Conservation (phyloP, 805 yeast species). For the Yarrowia phangngaensis region DNA sequence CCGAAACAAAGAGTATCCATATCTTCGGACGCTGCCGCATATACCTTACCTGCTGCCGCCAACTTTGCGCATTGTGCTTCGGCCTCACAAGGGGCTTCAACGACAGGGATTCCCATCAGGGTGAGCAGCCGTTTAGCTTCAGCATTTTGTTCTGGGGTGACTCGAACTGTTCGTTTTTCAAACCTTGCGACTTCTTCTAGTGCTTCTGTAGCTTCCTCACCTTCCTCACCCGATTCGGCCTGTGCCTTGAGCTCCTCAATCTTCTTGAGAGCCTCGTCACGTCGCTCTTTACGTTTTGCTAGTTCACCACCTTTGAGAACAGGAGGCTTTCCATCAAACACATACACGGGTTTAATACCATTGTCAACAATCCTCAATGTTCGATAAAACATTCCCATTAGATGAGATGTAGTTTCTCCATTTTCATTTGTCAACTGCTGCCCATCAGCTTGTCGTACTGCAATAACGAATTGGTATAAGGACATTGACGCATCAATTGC, state of each 20-base stretch:
- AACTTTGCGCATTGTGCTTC: conserved; percentile 97
- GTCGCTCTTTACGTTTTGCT: conserved; percentile 72
- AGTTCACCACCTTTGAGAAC: conserved; percentile 88
- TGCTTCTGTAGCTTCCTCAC: conserved; percentile 51
- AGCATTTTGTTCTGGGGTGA: conserved; percentile 84
- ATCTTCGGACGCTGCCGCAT: conserved; percentile 97
- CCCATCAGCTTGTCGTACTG: conserved; percentile 97
- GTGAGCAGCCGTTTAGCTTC: conserved; percentile 79
- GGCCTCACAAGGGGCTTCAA: conserved; percentile 96
- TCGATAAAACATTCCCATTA: conserved; percentile 95
- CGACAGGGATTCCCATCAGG: conserved; percentile 93
- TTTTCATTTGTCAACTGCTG: conserved; percentile 79
- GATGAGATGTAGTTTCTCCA: conserved; percentile 87
- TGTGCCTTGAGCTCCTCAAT: conserved; percentile 63
- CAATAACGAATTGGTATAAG: conserved; percentile 88
- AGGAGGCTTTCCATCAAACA: conserved; percentile 98
- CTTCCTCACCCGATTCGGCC: conserved; percentile 12
- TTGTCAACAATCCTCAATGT: conserved; percentile 84
- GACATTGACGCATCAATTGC: conserved; percentile 92
- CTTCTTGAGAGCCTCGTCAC: conserved; percentile 78
- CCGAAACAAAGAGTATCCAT: conserved; percentile 96
- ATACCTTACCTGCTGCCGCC: conserved; percentile 85
- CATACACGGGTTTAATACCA: conserved; percentile 95
- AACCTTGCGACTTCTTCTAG: conserved; percentile 68
- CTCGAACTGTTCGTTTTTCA: conserved; percentile 86